A percentile compares a stretch with the other conserved stretches of the same genome.
Conservation (phyloP, 345 rosid genomes). For the Gossypium sturtianum region DNA sequence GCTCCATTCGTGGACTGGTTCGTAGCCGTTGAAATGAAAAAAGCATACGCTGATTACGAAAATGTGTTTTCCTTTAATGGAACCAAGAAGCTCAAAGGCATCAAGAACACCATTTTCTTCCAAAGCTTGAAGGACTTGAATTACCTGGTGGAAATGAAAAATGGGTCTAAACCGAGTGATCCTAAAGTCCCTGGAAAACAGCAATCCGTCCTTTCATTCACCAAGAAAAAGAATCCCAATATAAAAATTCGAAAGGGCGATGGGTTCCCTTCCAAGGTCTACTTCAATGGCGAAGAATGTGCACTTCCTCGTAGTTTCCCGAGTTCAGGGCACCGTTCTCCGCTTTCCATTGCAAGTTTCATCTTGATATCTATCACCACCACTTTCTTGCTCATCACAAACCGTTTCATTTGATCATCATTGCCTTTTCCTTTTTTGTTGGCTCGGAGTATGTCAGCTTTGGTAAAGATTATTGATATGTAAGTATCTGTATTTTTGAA, state of each 20-base stretch:
- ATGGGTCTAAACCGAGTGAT: constrained; percentile 44
- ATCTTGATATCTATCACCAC: constrained; percentile 18
- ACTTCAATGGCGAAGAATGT: constrained; percentile 94
- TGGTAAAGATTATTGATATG: background rate
- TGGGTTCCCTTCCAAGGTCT: constrained; percentile 68
- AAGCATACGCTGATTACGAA: constrained; percentile 59
- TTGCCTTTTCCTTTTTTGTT: too few species aligned
- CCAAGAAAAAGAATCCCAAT: constrained; percentile 39
- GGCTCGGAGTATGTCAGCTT: too few species aligned
- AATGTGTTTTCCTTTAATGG: constrained; percentile 79
- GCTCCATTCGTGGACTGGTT: constrained; percentile 66
- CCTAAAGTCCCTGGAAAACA: constrained; percentile 83
- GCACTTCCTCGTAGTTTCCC: constrained; percentile 67
- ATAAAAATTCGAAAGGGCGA: constrained; percentile 54
- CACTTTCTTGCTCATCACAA: constrained; percentile 39
- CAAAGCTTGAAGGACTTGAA: constrained; percentile 69
- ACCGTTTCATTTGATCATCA: constrained; percentile 10
- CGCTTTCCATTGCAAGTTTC: constrained; percentile 18
- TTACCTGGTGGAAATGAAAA: constrained; percentile 50
- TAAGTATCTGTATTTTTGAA: background rate
- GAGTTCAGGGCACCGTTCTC: constrained; percentile 28
- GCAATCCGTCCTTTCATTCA: constrained; percentile 80
- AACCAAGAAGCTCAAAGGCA: constrained; percentile 35
- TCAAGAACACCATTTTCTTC: constrained; percentile 53
- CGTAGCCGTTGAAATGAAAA: constrained; percentile 53